These are phyloP conservation scores for Leccinum ochraceum DNA, from an alignment of 768 basidiomycete genomes.

Conservation along the genomic window DNA sequence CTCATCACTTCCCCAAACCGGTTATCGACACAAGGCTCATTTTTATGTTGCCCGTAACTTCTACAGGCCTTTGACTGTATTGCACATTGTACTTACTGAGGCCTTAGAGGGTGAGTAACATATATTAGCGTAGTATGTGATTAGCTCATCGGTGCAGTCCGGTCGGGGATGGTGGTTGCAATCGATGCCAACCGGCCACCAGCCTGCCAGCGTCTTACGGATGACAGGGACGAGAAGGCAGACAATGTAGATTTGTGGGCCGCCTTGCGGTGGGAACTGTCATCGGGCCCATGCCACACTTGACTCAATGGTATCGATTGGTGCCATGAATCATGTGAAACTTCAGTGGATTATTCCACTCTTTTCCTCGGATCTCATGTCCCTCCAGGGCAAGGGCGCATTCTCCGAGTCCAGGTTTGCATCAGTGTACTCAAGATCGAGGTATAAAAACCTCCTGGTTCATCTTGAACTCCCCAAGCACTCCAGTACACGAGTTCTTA, in stretches of 20 bases:
- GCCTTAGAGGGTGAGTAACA: background rate
- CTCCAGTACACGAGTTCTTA: conserved; percentile 11
- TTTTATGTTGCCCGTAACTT: background rate
- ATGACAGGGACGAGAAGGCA: background rate
- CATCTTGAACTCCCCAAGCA: conserved; percentile 6
- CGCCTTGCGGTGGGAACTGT: background rate
- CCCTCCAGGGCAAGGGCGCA: background rate
- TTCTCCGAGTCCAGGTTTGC: background rate
- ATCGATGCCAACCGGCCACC: background rate
- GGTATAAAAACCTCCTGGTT: conserved; percentile 14
- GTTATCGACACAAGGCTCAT: background rate
- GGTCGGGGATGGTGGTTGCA: background rate
- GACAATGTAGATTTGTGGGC: background rate
- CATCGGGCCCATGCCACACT: background rate
- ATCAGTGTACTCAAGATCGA: background rate
- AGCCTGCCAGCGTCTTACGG: background rate
- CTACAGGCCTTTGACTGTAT: background rate
- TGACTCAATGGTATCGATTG: background rate
- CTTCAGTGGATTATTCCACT: background rate
- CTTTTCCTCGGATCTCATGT: conserved; percentile 7
- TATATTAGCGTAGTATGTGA: background rate
- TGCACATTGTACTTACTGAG: background rate
- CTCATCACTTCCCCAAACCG: background rate
- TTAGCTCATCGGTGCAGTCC: background rate
- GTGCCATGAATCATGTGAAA: background rate